Evolutionary conservation across 352 stramenopile genomes (phyloP).

Genomic region (Phytophthora pluvialis): DNA sequence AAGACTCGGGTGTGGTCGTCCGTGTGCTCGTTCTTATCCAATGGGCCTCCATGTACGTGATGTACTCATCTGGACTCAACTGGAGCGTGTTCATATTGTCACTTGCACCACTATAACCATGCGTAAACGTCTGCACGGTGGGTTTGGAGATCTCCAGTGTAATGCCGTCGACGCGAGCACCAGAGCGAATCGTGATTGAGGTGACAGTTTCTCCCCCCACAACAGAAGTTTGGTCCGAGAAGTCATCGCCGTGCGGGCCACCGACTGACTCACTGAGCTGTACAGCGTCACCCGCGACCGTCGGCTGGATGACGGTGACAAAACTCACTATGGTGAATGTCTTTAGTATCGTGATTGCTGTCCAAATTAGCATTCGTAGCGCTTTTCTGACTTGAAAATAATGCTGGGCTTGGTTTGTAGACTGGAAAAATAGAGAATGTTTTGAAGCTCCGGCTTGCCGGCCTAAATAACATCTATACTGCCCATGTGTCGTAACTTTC

Average conservation of each 20-base stretch:
- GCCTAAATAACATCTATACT: too few species aligned
- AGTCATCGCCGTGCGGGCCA: constrained; percentile 5
- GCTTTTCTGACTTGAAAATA: not conserved
- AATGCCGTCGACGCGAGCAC: constrained; percentile 2
- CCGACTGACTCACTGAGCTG: constrained; percentile 11
- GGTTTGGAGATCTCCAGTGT: not conserved
- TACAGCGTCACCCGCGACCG: not conserved
- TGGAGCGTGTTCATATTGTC: constrained; percentile 4
- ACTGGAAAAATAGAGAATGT: not conserved
- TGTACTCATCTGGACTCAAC: constrained; percentile 5
- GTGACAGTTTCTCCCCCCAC: constrained; percentile 5
- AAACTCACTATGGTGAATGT: not conserved
- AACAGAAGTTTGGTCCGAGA: constrained; percentile 4
- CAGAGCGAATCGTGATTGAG: constrained; percentile 5
- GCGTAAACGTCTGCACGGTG: not conserved
- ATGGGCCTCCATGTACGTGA: constrained; percentile 6
- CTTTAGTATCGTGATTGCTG: not conserved
- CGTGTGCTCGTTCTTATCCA: constrained; percentile 3
- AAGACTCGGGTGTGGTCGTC: constrained; percentile 13
- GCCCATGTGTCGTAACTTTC: too few species aligned
- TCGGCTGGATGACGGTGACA: not conserved
- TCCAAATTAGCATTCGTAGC: not conserved
- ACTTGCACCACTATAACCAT: not conserved
- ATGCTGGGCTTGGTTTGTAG: not conserved
- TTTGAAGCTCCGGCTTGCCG: too few species aligned